A percentile compares a stretch with the other conserved stretches of the same genome.
Conservation (phyloP, 495 filamentous ascomycete species). For the Neurospora sp. region DNA sequence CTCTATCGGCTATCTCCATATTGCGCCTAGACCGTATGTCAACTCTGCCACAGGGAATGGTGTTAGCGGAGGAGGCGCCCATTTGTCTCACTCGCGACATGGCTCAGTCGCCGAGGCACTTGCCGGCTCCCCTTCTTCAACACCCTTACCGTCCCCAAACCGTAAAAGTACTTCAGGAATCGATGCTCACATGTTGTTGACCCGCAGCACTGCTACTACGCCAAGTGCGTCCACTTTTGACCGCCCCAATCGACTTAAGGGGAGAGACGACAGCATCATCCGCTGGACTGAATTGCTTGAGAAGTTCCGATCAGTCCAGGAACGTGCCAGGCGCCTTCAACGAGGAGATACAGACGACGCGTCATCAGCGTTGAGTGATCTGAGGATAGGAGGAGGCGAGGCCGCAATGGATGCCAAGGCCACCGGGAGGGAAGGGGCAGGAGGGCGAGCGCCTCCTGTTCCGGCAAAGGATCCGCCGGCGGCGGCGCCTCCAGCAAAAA, state of each 20-base stretch:
- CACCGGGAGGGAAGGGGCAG: slow-evolving; percentile 24
- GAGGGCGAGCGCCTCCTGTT: slow-evolving; percentile 26
- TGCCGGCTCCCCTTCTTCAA: slow-evolving; percentile 9
- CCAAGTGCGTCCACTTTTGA: slow-evolving; percentile 51
- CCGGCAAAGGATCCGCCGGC: slow-evolving; percentile 32
- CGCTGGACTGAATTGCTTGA: slow-evolving; percentile 93
- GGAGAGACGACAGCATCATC: slow-evolving; percentile 72
- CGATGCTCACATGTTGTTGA: slow-evolving; percentile 10
- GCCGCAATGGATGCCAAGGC: slow-evolving; percentile 34
- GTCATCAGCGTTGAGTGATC: slow-evolving; percentile 24
- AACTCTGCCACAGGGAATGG: slow-evolving; percentile 5
- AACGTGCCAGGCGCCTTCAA: slow-evolving; percentile 50
- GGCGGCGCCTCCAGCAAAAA: slow-evolving; percentile 10
- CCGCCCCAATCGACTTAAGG: slow-evolving; percentile 71
- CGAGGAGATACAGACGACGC: slow-evolving; percentile 33
- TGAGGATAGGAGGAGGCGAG: slow-evolving; percentile 30
- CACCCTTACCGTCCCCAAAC: slow-evolving; percentile 14
- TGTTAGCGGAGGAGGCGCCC: slow-evolving; percentile 3
- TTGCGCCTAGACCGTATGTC: slow-evolving; percentile 70
- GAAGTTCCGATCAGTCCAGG: slow-evolving; percentile 85
- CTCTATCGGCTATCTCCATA: slow-evolving; percentile 91
- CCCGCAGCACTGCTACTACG: slow-evolving; percentile 34
- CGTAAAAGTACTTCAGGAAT: slow-evolving; percentile 9
- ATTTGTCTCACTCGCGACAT: slow-evolving; percentile 24
- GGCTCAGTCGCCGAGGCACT: slow-evolving; percentile 28